These are phyloP conservation scores for Zea mays DNA, from an alignment of 176 grass and related monocot genomes.

Conservation along the genomic window DNA sequence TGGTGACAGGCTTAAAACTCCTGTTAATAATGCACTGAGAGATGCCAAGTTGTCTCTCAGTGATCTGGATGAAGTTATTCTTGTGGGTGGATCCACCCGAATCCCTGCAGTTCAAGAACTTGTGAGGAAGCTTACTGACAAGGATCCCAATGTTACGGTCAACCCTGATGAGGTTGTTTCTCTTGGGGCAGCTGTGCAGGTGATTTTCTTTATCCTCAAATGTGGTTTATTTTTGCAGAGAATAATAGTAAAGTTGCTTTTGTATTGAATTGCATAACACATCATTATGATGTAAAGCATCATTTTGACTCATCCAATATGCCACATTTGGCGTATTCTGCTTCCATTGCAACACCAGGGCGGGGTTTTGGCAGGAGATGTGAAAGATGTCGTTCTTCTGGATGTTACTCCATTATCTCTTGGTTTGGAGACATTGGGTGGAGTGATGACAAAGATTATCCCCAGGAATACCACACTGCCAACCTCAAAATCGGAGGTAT, in stretches of 20 bases:
- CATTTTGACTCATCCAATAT: conserved; percentile 16
- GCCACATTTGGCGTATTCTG: conserved; percentile 16
- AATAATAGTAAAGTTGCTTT: not conserved
- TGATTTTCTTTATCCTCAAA: conserved; percentile 42
- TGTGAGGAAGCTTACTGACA: conserved; percentile 85
- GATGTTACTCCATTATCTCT: conserved; percentile 86
- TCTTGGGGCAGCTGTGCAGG: conserved; percentile 96
- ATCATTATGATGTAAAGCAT: not conserved
- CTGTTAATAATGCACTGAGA: conserved; percentile 79
- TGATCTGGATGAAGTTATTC: conserved; percentile 93
- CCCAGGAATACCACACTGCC: conserved; percentile 88
- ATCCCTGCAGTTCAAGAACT: conserved; percentile 93
- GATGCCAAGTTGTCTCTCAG: conserved; percentile 87
- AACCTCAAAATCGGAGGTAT: conserved; percentile 99
- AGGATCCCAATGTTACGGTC: conserved; percentile 98
- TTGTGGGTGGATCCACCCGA: conserved; percentile 96
- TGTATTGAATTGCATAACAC: not conserved
- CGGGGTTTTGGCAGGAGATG: conserved; percentile 88
- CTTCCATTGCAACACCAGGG: conserved; percentile 51
- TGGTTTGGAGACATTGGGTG: conserved; percentile 96
- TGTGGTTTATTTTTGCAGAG: not conserved
- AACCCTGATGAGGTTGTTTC: conserved; percentile 98
- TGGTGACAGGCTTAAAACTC: conserved; percentile 75
- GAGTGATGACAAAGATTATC: conserved; percentile 99
- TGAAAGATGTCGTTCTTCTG: conserved; percentile 94